Evolutionary conservation across 139 green algal species (phyloP), one percentile per base, ranked within the genome.

Genomic region (Chlamydomonas sp.): DNA sequence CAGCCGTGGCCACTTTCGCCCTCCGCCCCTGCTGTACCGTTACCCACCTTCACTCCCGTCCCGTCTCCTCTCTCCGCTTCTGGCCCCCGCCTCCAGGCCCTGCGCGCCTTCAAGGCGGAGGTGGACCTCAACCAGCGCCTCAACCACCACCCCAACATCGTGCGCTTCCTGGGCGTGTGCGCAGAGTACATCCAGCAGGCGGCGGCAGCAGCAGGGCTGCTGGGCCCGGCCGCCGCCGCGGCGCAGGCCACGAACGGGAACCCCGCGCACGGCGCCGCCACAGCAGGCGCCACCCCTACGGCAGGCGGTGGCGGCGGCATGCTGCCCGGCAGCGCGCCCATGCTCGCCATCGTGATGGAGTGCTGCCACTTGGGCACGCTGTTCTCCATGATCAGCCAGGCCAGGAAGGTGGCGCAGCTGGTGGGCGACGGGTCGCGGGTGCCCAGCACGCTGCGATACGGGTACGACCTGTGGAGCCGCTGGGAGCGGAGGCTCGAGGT

Each of bases 331-430:
- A 58, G n/a, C 68, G 15, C 79, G 31, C 10, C 87, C 4, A 89
- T 91, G 78, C 85, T 93, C 63, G 93, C 91, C 10, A 94, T 95
- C 63, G 84, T 94, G 68, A 95, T 95, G 93, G 93, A 95, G 90
- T 89, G 87, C 80, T 94, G 91, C 77, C 67, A 67, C 58, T 78
- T 92, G 72, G 93, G 91, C 14, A 92, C 82, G 16, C 84, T 95
- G 59, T 93, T 84, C 67, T 90, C 80, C 71, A 84, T 94, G 60
- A 89, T 95, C 66, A 79, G 85, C n/a, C 17, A 79, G 76, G 92
- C 89, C 14, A 59, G 89, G 0, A 7, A 78, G 15, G 72, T 87
- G n/a, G 18, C 49, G 66, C 18, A 7, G 1, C 74, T 64, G 60
- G 63, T n/a, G 17, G 63, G 18, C 5, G 7, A 17, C 31, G 18